Evolutionary conservation across 768 basidiomycete genomes (phyloP).

Genomic region (Suillus luteus): DNA sequence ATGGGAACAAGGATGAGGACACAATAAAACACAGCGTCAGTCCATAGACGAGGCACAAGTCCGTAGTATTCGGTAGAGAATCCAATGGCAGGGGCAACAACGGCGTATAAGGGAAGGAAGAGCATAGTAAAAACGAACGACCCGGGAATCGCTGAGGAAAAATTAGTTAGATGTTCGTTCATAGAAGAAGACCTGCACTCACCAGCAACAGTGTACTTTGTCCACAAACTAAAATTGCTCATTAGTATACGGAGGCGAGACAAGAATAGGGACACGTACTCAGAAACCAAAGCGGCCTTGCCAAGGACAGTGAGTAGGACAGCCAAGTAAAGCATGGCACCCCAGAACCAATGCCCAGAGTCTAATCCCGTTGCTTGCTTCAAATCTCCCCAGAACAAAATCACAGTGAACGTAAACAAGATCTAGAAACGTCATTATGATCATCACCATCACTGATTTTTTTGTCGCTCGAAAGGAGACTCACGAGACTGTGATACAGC

Average conservation of each 20-base stretch:
- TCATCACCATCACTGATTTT: neutral
- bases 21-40: slow-evolving; percentile 87
- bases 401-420: slow-evolving; percentile 83
- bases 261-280: slow-evolving; percentile 58
- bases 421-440: slow-evolving; percentile 48
- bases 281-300: slow-evolving; percentile 95
- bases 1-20: slow-evolving; percentile 81
- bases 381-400: slow-evolving; percentile 92
- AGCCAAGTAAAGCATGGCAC: slow-evolving; percentile 91
- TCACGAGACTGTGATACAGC: slow-evolving; percentile 83
- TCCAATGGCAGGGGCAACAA: slow-evolving; percentile 81
- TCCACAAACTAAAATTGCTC: slow-evolving; percentile 78
- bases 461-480: slow-evolving; percentile 27
- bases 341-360: slow-evolving; percentile 98
- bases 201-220: slow-evolving; percentile 97
- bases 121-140: slow-evolving; percentile 97
- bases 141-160: slow-evolving; percentile 81
- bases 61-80: slow-evolving; percentile 91
- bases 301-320: slow-evolving; percentile 94
- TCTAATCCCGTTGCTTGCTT: slow-evolving; percentile 80
- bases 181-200: slow-evolving; percentile 22
- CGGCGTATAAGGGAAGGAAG: slow-evolving; percentile 88
- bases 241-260: neutral
- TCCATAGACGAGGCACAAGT: slow-evolving; percentile 90
- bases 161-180: slow-evolving; percentile 8